These are phyloP conservation scores for Zychaea mexicana DNA, from an alignment of 371 early-diverging fungal genomes.

Conservation along the genomic window DNA sequence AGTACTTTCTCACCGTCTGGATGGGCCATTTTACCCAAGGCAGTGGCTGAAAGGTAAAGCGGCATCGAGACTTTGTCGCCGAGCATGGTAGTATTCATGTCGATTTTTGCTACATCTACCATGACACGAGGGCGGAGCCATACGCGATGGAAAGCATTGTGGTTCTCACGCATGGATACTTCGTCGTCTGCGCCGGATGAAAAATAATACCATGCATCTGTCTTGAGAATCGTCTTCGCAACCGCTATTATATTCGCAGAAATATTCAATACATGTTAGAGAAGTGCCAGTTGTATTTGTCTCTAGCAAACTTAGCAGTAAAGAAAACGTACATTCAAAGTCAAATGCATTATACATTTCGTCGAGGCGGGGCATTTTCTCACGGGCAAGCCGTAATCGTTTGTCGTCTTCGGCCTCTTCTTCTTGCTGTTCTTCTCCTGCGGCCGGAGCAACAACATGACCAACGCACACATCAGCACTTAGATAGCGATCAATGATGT, in stretches of 20 bases:
- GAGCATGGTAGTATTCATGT: conserved; percentile 64
- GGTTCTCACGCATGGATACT: conserved; percentile 82
- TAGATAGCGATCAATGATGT: conserved; percentile 62
- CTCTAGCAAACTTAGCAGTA: too few relatives aligned
- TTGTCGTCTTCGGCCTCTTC: conserved; percentile 46
- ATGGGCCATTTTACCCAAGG: conserved; percentile 74
- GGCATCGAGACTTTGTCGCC: conserved; percentile 59
- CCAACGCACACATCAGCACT: conserved; percentile 61
- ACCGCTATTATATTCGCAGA: conserved; percentile 37
- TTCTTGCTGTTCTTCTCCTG: conserved; percentile 23
- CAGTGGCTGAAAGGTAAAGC: conserved; percentile 63
- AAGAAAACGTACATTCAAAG: conserved; percentile 60
- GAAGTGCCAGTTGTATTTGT: too few relatives aligned
- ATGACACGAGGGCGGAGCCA: conserved; percentile 80
- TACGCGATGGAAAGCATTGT: conserved; percentile 73
- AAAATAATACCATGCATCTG: conserved; percentile 90
- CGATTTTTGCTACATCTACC: conserved; percentile 70
- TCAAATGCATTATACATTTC: conserved; percentile 75
- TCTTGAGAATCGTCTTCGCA: conserved; percentile 56
- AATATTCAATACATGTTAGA: not conserved
- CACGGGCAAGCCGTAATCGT: conserved; percentile 32
- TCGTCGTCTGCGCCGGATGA: conserved; percentile 84
- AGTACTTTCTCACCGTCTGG: conserved; percentile 76
- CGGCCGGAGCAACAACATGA: conserved; percentile 34
- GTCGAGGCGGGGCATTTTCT: conserved; percentile 58